These are phyloP conservation scores for Cyphellophora attinorum DNA, from an alignment of 2,329 filamentous ascomycete species.

Conservation along the genomic window DNA sequence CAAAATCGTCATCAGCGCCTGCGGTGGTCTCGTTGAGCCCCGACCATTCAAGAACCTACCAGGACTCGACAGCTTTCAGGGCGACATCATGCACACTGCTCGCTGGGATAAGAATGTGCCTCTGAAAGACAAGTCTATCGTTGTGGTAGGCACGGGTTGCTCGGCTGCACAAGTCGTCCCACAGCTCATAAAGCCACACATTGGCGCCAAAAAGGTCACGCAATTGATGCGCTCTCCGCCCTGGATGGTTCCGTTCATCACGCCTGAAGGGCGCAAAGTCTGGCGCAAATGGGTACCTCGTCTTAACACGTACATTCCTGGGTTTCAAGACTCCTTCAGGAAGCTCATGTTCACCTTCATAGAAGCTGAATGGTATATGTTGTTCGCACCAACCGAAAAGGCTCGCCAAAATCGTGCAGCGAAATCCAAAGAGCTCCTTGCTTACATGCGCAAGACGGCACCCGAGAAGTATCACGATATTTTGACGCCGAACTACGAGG, in stretches of 20 bases:
- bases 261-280: conserved; percentile 27
- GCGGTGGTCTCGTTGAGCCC: conserved; percentile 45
- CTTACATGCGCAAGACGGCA: conserved; percentile 38
- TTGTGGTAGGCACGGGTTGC: conserved; percentile 50
- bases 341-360: conserved; percentile 34
- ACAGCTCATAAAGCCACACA: conserved; percentile 33
- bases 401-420: conserved; percentile 28
- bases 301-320: conserved; percentile 41
- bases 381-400: conserved; percentile 36
- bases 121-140: conserved; percentile 44
- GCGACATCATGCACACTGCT: conserved; percentile 49
- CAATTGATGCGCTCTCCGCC: conserved; percentile 51
- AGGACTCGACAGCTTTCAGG: conserved; percentile 45
- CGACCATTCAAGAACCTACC: conserved; percentile 38
- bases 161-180: conserved; percentile 50
- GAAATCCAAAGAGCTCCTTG: conserved; percentile 34
- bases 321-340: conserved; percentile 36
- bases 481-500: conserved; percentile 51
- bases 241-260: conserved; percentile 39
- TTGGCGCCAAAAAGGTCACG: conserved; percentile 46
- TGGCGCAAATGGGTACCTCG: conserved; percentile 39
- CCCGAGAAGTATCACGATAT: conserved; percentile 54
- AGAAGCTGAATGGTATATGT: conserved; percentile 27
- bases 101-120: conserved; percentile 42
- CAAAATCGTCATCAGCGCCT: conserved; percentile 46